Evolutionary conservation across 768 basidiomycete species (phyloP), one percentile per base, ranked within the genome.

Genomic region (Lactifluus subvellereus): DNA sequence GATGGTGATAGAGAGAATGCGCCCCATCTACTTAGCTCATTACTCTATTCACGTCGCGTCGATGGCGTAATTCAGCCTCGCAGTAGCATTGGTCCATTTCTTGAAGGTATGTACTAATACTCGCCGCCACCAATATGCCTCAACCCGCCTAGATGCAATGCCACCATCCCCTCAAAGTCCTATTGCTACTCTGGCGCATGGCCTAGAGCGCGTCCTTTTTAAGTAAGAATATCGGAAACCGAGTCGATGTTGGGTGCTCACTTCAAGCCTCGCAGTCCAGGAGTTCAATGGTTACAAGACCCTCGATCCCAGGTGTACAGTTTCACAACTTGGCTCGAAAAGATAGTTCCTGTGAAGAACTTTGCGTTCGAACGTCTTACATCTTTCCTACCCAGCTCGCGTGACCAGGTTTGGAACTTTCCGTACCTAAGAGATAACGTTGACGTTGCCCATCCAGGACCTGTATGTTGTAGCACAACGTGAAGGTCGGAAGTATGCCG

Each of bases 251-350:
- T 7, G 6, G 57, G 61, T 38, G 47, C 62, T 40, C 14, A 22
- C 42, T 64, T 30, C 55, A 32, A 30, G 22, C 4, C 30, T 27
- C 22, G 13, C 40, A 97, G 94, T 67, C 91, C 89, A 5, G 91
- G 91, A 10, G 87, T 95, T 0, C 91, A 94, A 68, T 91, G 91
- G 87, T 75, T 97, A 2, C 84, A 85, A 69, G 94, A 98, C 70
- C 90, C 92, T 0, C 80, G 89, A 18, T 89, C 93, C 0, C 80
- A 84, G 6, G 87, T 92, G 14, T 95, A 90, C 75, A 95, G 95
- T 70, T 98, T 93, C 71, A 73, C 85, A 0, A 83, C 85, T 4
- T 82, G 80, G 70, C 76, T 97, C 5, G 83, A 91, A 73, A 72
- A 74, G 1, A 82, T 99, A 51, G 92, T 94, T 0, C 77, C 83